Evolutionary conservation across 108 stramenopile species (phyloP).

Genomic region (Parmales sp.): DNA sequence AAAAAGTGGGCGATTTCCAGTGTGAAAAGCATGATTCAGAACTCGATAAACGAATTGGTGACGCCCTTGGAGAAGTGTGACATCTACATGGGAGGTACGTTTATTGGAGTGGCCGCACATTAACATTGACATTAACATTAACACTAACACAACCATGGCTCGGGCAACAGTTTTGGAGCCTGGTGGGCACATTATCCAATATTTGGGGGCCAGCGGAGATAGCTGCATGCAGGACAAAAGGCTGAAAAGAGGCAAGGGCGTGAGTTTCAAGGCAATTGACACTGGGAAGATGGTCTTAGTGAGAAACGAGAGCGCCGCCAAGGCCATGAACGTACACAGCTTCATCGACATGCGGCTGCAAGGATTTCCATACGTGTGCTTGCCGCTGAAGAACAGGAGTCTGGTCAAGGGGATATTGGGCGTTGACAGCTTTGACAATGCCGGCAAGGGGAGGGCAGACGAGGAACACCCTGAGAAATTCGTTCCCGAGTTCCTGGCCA

Average conservation of each 20-base stretch:
- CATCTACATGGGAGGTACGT: neutral
- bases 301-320: neutral
- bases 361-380: neutral
- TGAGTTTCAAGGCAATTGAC: neutral
- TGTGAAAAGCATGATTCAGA: neutral
- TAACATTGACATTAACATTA: too few relatives aligned
- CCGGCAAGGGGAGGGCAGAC: neutral
- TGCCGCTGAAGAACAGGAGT: neutral
- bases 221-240: neutral
- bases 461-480: constrained; percentile 1
- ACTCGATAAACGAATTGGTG: neutral
- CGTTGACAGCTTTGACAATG: constrained; percentile 2
- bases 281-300: constrained; percentile 5
- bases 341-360: neutral
- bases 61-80: neutral
- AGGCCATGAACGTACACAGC: neutral
- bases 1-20: neutral
- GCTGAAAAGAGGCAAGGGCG: constrained; percentile 1
- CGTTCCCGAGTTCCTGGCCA: neutral
- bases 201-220: neutral
- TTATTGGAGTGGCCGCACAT: too few relatives aligned
- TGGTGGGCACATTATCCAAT: neutral
- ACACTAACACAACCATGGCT: too few relatives aligned
- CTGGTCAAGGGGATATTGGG: neutral
- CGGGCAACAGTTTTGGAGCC: neutral